A percentile compares a stretch with the other conserved stretches of the same genome.
phyloP scores from a whole-genome alignment of 2,329 filamentous ascomycete genomes.

The Pseudogymnoascus destructans region DNA sequence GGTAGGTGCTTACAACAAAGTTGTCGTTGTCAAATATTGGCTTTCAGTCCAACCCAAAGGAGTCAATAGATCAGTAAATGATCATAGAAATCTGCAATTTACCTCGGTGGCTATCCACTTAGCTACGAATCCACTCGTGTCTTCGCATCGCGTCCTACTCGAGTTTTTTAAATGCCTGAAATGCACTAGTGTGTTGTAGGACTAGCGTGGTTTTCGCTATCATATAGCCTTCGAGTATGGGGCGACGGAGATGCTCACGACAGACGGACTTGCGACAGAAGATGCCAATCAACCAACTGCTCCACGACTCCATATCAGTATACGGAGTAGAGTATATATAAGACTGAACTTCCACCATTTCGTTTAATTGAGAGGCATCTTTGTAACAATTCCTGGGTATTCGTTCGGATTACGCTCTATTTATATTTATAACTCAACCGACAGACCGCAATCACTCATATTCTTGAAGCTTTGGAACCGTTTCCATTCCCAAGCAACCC shows the following conservation, averaged over 20 bases:
- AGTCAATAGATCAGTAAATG: constrained; percentile 4
- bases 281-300: background rate
- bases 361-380: background rate
- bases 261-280: background rate
- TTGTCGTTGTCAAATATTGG: background rate
- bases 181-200: background rate
- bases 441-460: constrained; percentile 2
- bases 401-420: background rate
- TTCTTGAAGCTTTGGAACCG: background rate
- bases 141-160: constrained; percentile 2
- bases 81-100: background rate
- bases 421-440: background rate
- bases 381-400: background rate
- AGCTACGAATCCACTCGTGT: constrained; percentile 3
- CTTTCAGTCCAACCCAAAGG: background rate
- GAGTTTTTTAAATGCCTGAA: constrained; percentile 4
- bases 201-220: background rate
- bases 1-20: background rate
- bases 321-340: background rate
- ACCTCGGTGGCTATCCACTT: constrained; percentile 4
- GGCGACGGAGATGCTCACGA: background rate
- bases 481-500: background rate
- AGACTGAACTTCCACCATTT: background rate
- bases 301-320: background rate
- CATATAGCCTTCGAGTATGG: background rate